Percentiles rank a stretch among this genome's conserved stretches.
Evolutionary conservation across 768 basidiomycete species (phyloP).

Genomic region (Dacryopinax primogenitus): DNA sequence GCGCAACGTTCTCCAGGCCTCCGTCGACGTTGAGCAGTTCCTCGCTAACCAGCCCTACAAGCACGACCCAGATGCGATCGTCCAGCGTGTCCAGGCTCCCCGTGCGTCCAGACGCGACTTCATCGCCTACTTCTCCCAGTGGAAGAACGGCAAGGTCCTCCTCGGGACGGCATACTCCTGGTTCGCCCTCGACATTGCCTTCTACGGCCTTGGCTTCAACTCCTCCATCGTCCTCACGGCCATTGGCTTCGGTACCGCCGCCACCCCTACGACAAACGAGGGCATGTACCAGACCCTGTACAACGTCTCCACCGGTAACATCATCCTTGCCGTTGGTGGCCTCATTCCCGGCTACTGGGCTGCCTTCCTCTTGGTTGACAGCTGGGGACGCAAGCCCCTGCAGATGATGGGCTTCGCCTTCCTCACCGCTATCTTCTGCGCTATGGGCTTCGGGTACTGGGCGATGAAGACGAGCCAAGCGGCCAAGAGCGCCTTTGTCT

Average conservation of each 20-base stretch:
- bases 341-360: constrained; percentile 30
- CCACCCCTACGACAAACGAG: constrained; percentile 10
- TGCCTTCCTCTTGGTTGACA: constrained; percentile 26
- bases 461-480: constrained; percentile 21
- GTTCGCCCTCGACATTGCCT: constrained; percentile 19
- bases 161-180: constrained; percentile 18
- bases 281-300: constrained; percentile 23
- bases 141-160: constrained; percentile 19
- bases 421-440: constrained; percentile 23
- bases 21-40: constrained; percentile 14
- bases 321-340: constrained; percentile 27
- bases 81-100: constrained; percentile 17
- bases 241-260: constrained; percentile 16
- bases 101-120: constrained; percentile 18
- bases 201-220: constrained; percentile 21
- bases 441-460: constrained; percentile 27
- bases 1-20: constrained; percentile 18
- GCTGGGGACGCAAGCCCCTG: constrained; percentile 29
- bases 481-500: constrained; percentile 25
- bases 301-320: constrained; percentile 28
- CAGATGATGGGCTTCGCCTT: constrained; percentile 27
- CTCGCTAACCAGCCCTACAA: constrained; percentile 13
- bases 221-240: constrained; percentile 17
- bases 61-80: constrained; percentile 12
- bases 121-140: constrained; percentile 16